Base-by-base conservation (phyloP, 352 stramenopile genomes). In the Pythium plurisporium region DNA sequence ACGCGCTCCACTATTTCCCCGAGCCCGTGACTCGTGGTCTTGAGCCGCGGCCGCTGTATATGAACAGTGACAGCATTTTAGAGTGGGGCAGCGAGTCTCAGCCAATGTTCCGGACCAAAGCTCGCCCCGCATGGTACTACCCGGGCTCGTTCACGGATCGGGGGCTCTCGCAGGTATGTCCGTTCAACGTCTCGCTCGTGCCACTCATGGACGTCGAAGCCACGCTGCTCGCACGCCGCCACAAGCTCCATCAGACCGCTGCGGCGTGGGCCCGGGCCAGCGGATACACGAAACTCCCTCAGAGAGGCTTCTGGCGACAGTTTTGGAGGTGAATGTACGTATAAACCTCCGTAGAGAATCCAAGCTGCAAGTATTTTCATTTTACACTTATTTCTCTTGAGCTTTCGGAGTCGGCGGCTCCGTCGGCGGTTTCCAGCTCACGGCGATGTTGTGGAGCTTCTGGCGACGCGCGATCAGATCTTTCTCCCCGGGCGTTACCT, bases 21-120 rank as follows among this genome's bases (percentile, higher is more conserved):
- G 36, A 25, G 12, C 48, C 17, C 11, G 7, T 53, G 38, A 14
- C 62, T 34, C 3, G 29, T 30, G 56, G 63, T 17, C 51, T 58
- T 20, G 64, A 62, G 12, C 43, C 55, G 1, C 68, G 59, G 15
- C 47, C 73, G 46, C 51, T 89, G 27, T 91, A 88, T 65, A 66
- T 89, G 37, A 89, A 89, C 59, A 86, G 76, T 50, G 78, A 91
- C 62, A 62, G 74, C 42, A 79, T 91, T 46, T 30, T 36, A 25
- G 46, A 25, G 8, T 73, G 65, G 65, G 54, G 49, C 5, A 69
- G 66, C 0, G 69, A 74, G 7, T 74, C 76, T 17, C 63, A 83
- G 37, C 30, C 55, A 9, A 54, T 87, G 20, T 86, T 75, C 34
- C 82, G 79, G 38, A 74, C 69, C 12, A 66, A 73, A 12, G 72